phyloP scores from a whole-genome alignment of 2,329 filamentous ascomycete species.

The Ceratocystis destructans region DNA sequence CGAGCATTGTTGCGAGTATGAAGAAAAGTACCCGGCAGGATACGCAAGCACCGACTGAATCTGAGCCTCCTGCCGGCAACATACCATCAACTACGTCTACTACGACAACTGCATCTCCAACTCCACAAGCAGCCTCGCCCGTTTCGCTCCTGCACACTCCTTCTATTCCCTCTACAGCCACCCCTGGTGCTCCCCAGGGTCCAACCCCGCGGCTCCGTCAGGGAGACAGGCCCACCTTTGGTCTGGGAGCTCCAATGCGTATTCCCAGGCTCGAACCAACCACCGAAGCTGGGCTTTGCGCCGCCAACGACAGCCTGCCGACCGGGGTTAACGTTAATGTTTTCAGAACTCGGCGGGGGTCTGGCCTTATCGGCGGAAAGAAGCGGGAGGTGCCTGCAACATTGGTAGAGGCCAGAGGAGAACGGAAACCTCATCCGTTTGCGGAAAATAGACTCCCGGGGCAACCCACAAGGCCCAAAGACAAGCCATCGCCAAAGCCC shows the following conservation, averaged over 20 bases:
- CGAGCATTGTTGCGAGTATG: constrained; percentile 30
- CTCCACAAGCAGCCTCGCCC: not conserved
- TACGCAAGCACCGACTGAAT: not conserved
- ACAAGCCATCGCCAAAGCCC: not conserved
- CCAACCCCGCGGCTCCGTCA: constrained; percentile 14
- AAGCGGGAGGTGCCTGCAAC: not conserved
- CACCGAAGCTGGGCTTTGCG: constrained; percentile 3
- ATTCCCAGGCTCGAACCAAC: constrained; percentile 16
- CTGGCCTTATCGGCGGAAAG: constrained; percentile 3
- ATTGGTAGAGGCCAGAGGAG: not conserved
- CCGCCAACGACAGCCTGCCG: not conserved
- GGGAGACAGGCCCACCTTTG: constrained; percentile 14
- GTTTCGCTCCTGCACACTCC: not conserved
- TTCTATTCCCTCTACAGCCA: not conserved
- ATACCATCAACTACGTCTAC: not conserved
- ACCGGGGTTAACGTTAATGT: constrained; percentile 14
- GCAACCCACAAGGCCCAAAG: constrained; percentile 3
- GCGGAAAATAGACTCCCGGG: constrained; percentile 16
- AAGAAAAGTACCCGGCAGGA: constrained; percentile 22
- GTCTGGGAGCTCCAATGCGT: constrained; percentile 11
- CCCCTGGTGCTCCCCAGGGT: constrained; percentile 7
- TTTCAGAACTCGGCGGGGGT: constrained; percentile 16
- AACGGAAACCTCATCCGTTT: constrained; percentile 18
- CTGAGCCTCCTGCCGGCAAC: not conserved
- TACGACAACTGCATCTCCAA: not conserved